These are phyloP conservation scores for Vigna angularis DNA, from an alignment of 306 rosid genomes.

Conservation along the genomic window DNA sequence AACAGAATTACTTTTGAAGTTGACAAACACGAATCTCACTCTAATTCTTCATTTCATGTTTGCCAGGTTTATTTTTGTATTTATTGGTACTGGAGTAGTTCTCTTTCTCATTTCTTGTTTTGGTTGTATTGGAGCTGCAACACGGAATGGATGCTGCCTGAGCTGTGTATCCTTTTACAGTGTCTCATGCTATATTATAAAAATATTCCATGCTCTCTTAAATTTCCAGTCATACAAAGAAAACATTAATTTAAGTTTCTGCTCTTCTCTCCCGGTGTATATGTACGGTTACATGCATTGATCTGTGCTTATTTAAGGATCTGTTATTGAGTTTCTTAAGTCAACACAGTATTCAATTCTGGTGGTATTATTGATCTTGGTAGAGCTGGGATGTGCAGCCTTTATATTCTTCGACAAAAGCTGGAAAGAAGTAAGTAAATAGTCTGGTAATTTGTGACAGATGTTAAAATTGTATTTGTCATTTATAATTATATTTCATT, in stretches of 20 bases:
- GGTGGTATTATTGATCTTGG: constrained; percentile 76
- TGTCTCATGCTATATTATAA: constrained; percentile 2
- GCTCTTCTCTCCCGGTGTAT: not conserved
- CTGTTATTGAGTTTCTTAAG: constrained; percentile 66
- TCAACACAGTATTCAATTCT: constrained; percentile 72
- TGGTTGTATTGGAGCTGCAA: constrained; percentile 81
- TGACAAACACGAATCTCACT: constrained; percentile 38
- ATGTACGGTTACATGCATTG: not conserved
- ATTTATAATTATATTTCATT: constrained; percentile 45
- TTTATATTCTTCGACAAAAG: constrained; percentile 87
- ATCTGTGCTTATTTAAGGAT: constrained; percentile 1
- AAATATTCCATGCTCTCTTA: not conserved
- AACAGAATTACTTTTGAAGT: constrained; percentile 14
- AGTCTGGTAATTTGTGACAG: constrained; percentile 13
- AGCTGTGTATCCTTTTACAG: constrained; percentile 84
- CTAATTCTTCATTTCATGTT: constrained; percentile 39
- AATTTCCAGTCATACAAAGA: not conserved
- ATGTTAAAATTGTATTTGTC: constrained; percentile 37
- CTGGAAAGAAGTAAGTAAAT: constrained; percentile 77
- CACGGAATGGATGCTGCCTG: constrained; percentile 91
- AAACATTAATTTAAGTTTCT: not conserved
- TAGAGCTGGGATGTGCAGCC: constrained; percentile 87
- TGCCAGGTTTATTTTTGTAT: constrained; percentile 91
- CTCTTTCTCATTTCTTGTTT: constrained; percentile 83
- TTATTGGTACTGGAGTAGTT: constrained; percentile 77